Evolutionary conservation across 2,329 filamentous ascomycete species (phyloP), one percentile per base, ranked within the genome.

Genomic region (Fusarium coffeatum): DNA sequence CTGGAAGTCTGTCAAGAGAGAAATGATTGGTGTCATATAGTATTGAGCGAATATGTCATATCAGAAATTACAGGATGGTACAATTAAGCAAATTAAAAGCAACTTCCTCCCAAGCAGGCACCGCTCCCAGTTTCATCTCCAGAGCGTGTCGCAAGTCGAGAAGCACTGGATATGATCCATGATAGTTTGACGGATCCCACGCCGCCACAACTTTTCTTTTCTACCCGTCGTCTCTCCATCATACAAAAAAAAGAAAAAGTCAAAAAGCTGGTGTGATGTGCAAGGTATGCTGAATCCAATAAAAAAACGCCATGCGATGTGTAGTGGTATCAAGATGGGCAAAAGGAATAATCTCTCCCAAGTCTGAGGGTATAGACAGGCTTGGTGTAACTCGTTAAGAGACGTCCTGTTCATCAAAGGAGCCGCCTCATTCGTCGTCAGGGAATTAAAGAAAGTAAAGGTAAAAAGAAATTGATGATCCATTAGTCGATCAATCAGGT

Each of bases 251-350:
- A 55, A 16, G 16, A 54, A 30, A 30, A 30, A 64, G 28, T n/a
- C 34, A 58, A 23, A 50, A 45, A 53, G 40, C 60, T 53, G 41
- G 50, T 30, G 49, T 58, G 45, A 58, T 47, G 58, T 66, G 50
- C n/a, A 56, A 54, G 27, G 57, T 40, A 59, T 25, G 59, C 58
- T 37, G 61, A 63, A 61, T 54, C 59, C 54, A 28, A 53, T 42
- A 28, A 53, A 53, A 59, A 67, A 76, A 76, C 74, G 74, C 74
- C 74, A 55, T 67, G 73, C 74, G 58, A 76, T 76, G 74, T 67
- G 64, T 71, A 55, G 59, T 76, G 74, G 74, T 76, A 76, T 76
- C 74, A 76, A 74, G 66, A 62, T 61, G 54, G 48, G 55, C 53
- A 65, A 61, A 71, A 51, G 48, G 50, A 69, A 71, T 57, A 71